Percentiles rank a stretch among this genome's conserved stretches.
phyloP scores from a whole-genome alignment of 2,329 filamentous ascomycete species.

The Cordyceps cateniannulata region DNA sequence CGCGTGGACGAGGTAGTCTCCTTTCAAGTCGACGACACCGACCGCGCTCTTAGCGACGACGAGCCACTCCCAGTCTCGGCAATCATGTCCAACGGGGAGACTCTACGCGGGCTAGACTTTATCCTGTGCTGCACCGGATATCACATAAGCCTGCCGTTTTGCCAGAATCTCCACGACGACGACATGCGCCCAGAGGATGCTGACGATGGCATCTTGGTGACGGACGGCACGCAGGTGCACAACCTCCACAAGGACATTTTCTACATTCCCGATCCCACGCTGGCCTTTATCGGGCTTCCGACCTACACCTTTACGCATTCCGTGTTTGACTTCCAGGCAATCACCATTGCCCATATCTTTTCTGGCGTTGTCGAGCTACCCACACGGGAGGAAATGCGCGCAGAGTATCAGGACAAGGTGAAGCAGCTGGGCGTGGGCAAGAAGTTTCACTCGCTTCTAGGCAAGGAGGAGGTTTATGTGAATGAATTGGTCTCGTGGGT shows the following conservation, averaged over 20 bases:
- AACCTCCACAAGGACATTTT: slow-evolving; percentile 67
- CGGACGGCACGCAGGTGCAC: slow-evolving; percentile 56
- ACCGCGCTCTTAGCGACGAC: slow-evolving; percentile 15
- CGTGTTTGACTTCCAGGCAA: slow-evolving; percentile 64
- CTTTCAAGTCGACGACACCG: slow-evolving; percentile 27
- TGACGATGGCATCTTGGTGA: slow-evolving; percentile 50
- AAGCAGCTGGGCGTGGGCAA: neutral
- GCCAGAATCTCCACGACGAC: slow-evolving; percentile 40
- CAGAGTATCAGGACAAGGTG: neutral
- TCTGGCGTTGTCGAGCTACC: slow-evolving; percentile 28
- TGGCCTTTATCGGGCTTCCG: slow-evolving; percentile 58
- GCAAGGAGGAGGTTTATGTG: neutral
- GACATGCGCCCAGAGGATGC: slow-evolving; percentile 37
- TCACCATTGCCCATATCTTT: slow-evolving; percentile 51
- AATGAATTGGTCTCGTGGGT: neutral
- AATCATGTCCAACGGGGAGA: slow-evolving; percentile 45
- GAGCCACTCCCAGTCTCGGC: slow-evolving; percentile 43
- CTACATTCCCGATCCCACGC: slow-evolving; percentile 59
- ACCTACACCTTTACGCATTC: slow-evolving; percentile 63
- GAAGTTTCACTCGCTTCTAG: neutral
- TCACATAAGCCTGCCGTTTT: slow-evolving; percentile 56
- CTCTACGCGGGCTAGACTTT: slow-evolving; percentile 47
- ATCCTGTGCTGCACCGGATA: neutral
- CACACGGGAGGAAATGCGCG: neutral
- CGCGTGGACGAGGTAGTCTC: slow-evolving; percentile 45